These are phyloP conservation scores for Cryptococcus jaspeensis DNA, from an alignment of 1,284 basidiomycete species.

Conservation along the genomic window DNA sequence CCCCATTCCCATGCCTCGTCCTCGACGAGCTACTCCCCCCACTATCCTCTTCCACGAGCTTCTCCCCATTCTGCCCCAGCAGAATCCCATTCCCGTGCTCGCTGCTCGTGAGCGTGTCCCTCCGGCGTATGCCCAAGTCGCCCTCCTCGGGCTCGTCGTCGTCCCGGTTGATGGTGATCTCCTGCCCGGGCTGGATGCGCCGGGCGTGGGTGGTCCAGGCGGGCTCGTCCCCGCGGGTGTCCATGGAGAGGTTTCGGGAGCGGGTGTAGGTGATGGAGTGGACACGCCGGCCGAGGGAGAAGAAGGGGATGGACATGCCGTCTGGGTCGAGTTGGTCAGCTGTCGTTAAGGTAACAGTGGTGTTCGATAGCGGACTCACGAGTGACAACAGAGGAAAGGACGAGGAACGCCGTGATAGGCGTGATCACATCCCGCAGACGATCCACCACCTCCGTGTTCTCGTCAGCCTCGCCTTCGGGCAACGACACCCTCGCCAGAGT, in stretches of 20 bases:
- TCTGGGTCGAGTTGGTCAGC: slow-evolving; percentile 54
- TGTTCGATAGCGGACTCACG: too few relatives aligned
- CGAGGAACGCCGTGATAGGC: slow-evolving; percentile 88
- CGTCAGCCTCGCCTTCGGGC: slow-evolving; percentile 56
- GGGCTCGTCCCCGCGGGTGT: slow-evolving; percentile 55
- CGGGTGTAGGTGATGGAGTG: slow-evolving; percentile 85
- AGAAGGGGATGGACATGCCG: slow-evolving; percentile 88
- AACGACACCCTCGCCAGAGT: slow-evolving; percentile 75
- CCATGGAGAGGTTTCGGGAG: slow-evolving; percentile 65
- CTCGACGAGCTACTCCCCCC: slow-evolving; percentile 21
- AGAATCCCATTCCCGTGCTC: slow-evolving; percentile 8
- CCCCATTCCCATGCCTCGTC: slow-evolving; percentile 10
- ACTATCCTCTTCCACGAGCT: slow-evolving; percentile 23
- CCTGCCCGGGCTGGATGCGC: slow-evolving; percentile 62
- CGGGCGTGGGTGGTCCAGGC: slow-evolving; percentile 78
- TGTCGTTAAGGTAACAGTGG: too few relatives aligned
- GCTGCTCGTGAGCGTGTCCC: slow-evolving; percentile 13
- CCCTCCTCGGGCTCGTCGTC: slow-evolving; percentile 47
- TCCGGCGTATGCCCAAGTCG: slow-evolving; percentile 32
- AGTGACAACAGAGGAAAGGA: slow-evolving; percentile 77
- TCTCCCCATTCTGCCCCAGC: slow-evolving; percentile 15
- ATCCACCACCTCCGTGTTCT: slow-evolving; percentile 60
- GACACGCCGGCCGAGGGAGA: slow-evolving; percentile 83
- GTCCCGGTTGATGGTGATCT: slow-evolving; percentile 81
- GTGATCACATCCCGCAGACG: slow-evolving; percentile 73